Conservation (phyloP, 305 asterid species). For the Fraxinus sp. region DNA sequence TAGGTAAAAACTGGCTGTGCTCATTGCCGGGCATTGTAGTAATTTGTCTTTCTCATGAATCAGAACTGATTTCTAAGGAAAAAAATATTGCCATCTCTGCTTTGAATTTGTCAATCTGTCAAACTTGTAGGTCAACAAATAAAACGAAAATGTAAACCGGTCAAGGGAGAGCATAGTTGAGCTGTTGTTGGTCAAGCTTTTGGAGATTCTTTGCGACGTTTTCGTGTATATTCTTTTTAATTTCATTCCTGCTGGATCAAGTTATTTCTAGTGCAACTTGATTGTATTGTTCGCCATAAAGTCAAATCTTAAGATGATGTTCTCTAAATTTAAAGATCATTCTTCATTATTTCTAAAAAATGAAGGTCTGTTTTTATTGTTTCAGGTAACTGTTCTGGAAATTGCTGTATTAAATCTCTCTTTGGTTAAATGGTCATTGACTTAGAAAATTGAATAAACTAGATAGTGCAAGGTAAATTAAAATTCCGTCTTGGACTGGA, state of each 20-base stretch:
- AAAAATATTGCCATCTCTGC: neutral
- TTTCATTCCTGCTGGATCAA: neutral
- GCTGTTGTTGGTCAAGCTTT: neutral
- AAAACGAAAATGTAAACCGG: neutral
- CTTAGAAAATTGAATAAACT: neutral
- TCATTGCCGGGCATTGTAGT: neutral
- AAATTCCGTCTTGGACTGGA: neutral
- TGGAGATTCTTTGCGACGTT: neutral
- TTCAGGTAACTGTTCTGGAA: neutral
- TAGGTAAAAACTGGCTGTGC: neutral
- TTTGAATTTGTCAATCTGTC: neutral
- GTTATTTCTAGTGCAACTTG: neutral
- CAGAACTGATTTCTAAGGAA: neutral
- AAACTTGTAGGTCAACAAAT: neutral
- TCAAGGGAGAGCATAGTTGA: neutral
- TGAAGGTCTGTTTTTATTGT: neutral
- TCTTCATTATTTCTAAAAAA: neutral
- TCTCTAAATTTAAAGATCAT: neutral
- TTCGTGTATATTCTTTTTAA: neutral
- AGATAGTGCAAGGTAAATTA: neutral
- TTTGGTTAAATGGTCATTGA: neutral
- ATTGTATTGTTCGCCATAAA: neutral
- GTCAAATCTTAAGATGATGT: neutral
- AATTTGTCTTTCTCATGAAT: neutral
- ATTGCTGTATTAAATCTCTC: neutral